Evolutionary conservation across 148 eudicot species (phyloP), one percentile per base, ranked within the genome.

Genomic region (Diospyros kaki): DNA sequence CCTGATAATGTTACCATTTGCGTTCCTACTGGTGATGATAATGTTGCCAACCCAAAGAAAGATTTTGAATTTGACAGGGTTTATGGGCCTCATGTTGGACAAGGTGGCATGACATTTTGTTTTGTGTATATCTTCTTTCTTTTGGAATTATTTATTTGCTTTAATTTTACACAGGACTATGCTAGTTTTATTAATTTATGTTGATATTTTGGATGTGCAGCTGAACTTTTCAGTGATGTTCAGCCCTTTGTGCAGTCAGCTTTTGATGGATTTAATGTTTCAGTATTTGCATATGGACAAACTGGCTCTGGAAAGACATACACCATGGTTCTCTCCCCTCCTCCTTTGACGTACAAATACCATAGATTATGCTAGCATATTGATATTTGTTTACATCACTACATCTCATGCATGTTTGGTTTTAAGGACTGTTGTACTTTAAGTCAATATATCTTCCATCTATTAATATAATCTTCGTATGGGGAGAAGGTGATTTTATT

Each of bases 201-300:
- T 62, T 73, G 58, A 17, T 64, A 45, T 38, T 66, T 71, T 71
- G 55, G 72, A 44, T 75, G 48, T 82, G 90, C 94, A 96, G 99
- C 90, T 77, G 98, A 96, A 79, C 93, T 96, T 78, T 96, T 96
- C 80, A 75, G 68, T 73, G 98, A 91, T 82, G 92, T 91, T 84
- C 99, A 96, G 76, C 99, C 99, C 45, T 96, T 88, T 86, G 99
- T 96, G 81, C 99, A 96, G 88, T 96, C 99, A 76, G 99, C 98
- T n/a, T 88, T 96, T 83, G 99, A 96, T 85, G 99, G 99, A 56
- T 91, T 80, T 81, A 96, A 96, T 79, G 93, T 96, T 40, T 81
- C 93, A 72, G 46, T 93, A 70, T 88, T 96, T 87, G 90, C 98
- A 71, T 96, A 89, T 85, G 99, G 99, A 68, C 99, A 89, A 88